Conservation (phyloP, 176 grass and related monocot genomes). For the Phragmites australis region DNA sequence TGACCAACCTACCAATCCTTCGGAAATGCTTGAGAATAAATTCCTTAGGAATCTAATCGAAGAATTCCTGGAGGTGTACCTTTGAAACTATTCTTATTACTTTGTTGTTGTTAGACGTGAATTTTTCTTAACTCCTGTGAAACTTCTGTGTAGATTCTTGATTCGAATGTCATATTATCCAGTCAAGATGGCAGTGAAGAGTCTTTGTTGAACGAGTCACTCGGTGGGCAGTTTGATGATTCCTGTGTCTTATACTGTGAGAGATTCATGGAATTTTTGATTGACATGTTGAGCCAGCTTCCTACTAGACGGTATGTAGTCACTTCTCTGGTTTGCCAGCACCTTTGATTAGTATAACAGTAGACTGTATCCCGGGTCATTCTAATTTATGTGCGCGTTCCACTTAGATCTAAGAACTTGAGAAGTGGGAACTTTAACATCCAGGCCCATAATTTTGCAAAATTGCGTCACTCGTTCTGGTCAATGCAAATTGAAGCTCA, state of each 20-base stretch:
- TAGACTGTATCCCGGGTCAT: constrained; percentile 17
- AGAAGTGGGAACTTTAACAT: constrained; percentile 26
- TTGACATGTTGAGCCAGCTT: constrained; percentile 98
- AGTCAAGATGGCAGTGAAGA: constrained; percentile 51
- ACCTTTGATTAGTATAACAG: background rate
- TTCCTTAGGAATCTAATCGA: constrained; percentile 86
- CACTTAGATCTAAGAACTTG: constrained; percentile 8
- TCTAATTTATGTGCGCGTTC: background rate
- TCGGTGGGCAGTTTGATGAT: constrained; percentile 65
- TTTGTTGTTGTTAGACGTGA: constrained; percentile 16
- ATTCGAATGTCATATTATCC: constrained; percentile 72
- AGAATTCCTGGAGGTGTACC: constrained; percentile 87
- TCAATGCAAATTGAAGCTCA: background rate
- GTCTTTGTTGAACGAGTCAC: constrained; percentile 43
- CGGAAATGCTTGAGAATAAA: constrained; percentile 65
- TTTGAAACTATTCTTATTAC: constrained; percentile 19
- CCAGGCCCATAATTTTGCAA: background rate
- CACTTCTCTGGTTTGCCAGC: constrained; percentile 15
- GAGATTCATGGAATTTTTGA: constrained; percentile 99
- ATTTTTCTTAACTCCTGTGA: constrained; percentile 23
- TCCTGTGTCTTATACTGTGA: constrained; percentile 94
- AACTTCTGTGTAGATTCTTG: constrained; percentile 66
- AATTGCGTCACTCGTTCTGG: constrained; percentile 3
- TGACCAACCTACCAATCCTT: constrained; percentile 49
- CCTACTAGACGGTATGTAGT: constrained; percentile 79